Evolutionary conservation across 2,329 filamentous ascomycete species (phyloP).

Genomic region (Juglanconis oblonga): DNA sequence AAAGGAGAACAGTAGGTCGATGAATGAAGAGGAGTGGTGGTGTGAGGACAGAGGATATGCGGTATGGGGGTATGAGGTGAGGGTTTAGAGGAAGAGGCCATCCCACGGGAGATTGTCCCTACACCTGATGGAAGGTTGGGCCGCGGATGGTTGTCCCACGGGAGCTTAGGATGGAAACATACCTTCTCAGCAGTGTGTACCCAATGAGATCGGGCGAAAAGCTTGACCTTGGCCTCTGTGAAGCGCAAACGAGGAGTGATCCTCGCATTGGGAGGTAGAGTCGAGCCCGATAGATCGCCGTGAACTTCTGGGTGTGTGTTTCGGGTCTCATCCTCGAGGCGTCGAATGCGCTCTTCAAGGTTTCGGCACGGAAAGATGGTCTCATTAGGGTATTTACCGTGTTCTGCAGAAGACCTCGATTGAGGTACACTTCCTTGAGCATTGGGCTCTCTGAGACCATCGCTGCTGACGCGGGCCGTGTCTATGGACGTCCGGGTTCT

Average conservation of each 20-base stretch:
- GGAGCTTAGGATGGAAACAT: background rate
- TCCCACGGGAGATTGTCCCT: too few relatives aligned
- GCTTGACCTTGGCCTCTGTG: background rate
- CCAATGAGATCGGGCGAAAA: constrained; percentile 5
- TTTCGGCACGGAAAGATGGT: background rate
- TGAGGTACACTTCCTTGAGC: background rate
- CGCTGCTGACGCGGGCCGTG: background rate
- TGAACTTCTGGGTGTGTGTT: background rate
- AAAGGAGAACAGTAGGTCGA: too few relatives aligned
- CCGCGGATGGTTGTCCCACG: background rate
- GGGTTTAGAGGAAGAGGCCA: too few relatives aligned
- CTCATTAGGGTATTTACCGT: background rate
- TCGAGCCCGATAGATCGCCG: background rate
- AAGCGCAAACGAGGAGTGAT: constrained; percentile 1
- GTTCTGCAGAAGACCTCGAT: background rate
- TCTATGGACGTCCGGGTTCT: background rate
- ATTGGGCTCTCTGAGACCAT: background rate
- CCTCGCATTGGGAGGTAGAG: background rate
- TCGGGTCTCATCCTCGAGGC: background rate
- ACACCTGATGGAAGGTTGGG: background rate
- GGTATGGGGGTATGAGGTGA: too few relatives aligned
- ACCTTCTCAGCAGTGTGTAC: constrained; percentile 7
- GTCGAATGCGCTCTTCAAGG: background rate
- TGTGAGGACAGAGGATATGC: too few relatives aligned
- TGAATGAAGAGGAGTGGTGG: too few relatives aligned